phyloP scores from a whole-genome alignment of 2,329 filamentous ascomycete genomes.

The Neopestalotiopsis clavispora region DNA sequence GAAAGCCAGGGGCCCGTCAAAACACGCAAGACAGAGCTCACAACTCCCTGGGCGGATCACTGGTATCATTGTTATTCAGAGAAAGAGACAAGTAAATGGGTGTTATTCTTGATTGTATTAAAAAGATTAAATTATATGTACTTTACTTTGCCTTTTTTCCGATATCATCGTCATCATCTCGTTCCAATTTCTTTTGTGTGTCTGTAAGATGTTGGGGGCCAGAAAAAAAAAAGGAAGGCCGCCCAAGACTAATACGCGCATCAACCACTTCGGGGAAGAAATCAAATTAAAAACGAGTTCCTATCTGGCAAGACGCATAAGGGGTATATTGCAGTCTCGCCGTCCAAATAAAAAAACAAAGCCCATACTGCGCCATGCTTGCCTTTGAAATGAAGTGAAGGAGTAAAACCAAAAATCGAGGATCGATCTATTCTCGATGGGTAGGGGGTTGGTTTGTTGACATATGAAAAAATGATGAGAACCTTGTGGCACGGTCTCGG shows the following conservation, averaged over 20 bases:
- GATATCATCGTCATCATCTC: not conserved
- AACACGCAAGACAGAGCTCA: too few relatives aligned
- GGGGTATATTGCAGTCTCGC: constrained; percentile 10
- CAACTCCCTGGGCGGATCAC: rapidly evolving
- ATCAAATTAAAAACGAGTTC: not conserved
- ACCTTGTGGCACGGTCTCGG: not conserved
- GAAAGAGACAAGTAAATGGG: not conserved
- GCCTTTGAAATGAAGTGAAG: constrained; percentile 1
- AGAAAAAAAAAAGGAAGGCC: not conserved
- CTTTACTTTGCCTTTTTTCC: not conserved
- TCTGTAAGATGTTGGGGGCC: not conserved
- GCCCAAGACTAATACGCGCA: not conserved
- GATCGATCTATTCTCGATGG: not conserved
- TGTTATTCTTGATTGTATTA: not conserved
- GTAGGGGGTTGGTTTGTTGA: not conserved
- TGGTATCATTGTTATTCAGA: too few relatives aligned
- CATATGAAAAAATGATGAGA: not conserved
- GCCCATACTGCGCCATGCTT: not conserved
- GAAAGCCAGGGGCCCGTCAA: too few relatives aligned
- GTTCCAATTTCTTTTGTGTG: not conserved
- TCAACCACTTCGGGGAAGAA: not conserved
- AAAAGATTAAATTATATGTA: not conserved
- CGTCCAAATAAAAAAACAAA: constrained; percentile 7
- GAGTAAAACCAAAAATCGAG: not conserved
- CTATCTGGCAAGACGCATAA: constrained; percentile 1